Evolutionary conservation across 2,329 filamentous ascomycete genomes (phyloP).

Genomic region (Xylaria sp.): DNA sequence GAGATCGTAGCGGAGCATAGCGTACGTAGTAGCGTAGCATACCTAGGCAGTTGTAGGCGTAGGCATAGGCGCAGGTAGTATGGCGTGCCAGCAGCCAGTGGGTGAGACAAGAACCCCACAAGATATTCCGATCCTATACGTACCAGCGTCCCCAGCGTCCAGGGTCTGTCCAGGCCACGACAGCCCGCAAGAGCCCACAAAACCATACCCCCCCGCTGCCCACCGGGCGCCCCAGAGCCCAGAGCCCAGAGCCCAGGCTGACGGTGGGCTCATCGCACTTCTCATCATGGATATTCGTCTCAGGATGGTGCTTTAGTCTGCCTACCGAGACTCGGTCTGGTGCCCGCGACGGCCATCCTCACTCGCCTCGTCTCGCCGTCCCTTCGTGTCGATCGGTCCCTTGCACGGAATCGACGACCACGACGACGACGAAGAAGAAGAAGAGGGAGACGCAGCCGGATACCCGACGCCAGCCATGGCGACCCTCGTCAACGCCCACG

Average conservation of each 20-base stretch:
- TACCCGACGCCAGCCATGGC: conserved; percentile 47
- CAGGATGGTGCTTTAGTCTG: conserved; percentile 28
- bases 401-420: not conserved
- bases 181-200: conserved; percentile 26
- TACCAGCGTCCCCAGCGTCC: too few species aligned
- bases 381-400: not conserved
- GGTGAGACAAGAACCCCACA: conserved; percentile 14
- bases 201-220: conserved; percentile 25
- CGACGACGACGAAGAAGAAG: not conserved
- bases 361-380: conserved; percentile 4
- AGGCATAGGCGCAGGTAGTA: not conserved
- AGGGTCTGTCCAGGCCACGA: conserved; percentile 18
- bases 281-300: conserved; percentile 21
- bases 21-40: too few species aligned
- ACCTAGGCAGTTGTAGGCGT: not conserved
- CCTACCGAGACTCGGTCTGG: not conserved
- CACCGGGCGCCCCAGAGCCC: conserved; percentile 14
- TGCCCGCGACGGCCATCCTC: conserved; percentile 18
- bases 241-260: conserved; percentile 19
- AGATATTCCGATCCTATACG: conserved; percentile 13
- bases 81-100: not conserved
- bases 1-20: too few species aligned
- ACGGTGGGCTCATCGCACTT: conserved; percentile 16
- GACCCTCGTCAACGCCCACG: conserved; percentile 48
- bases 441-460: not conserved